These are phyloP conservation scores for Blechomonas ayalai DNA, from an alignment of 208 protist genomes.

Conservation along the genomic window DNA sequence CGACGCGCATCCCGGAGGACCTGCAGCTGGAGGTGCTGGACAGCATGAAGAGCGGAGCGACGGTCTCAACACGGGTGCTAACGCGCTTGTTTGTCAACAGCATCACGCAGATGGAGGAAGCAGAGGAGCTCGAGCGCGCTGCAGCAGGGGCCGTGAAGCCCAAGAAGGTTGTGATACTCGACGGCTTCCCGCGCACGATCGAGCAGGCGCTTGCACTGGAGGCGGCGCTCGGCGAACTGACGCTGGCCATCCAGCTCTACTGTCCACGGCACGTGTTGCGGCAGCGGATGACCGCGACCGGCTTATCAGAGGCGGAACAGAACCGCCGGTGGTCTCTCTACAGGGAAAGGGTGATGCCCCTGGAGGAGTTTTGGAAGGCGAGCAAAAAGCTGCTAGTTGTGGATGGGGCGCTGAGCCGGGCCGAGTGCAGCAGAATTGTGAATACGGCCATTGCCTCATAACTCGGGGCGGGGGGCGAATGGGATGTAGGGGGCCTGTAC, in stretches of 20 bases:
- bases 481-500: too few species aligned
- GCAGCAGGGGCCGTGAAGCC: slow-evolving; percentile 1
- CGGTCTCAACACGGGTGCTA: slow-evolving; percentile 13
- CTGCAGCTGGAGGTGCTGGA: slow-evolving; percentile 16
- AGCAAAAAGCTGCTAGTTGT: slow-evolving; percentile 14
- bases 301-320: slow-evolving; percentile 4
- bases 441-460: too few species aligned
- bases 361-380: slow-evolving; percentile 34
- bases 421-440: slow-evolving; percentile 6
- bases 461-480: too few species aligned
- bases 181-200: slow-evolving; percentile 35
- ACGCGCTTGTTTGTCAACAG: slow-evolving; percentile 18
- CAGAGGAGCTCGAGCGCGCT: not conserved
- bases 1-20: slow-evolving; percentile 8
- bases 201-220: slow-evolving; percentile 32
- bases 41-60: not conserved
- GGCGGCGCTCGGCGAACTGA: slow-evolving; percentile 10
- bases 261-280: slow-evolving; percentile 3
- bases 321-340: slow-evolving; percentile 9
- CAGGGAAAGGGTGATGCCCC: slow-evolving; percentile 1
- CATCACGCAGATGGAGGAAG: slow-evolving; percentile 11
- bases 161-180: slow-evolving; percentile 14
- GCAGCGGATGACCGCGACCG: slow-evolving; percentile 1
- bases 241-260: slow-evolving; percentile 12
- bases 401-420: slow-evolving; percentile 13